These are phyloP conservation scores for Nitzschia sp. DNA, from an alignment of 108 stramenopile genomes.

Conservation along the genomic window DNA sequence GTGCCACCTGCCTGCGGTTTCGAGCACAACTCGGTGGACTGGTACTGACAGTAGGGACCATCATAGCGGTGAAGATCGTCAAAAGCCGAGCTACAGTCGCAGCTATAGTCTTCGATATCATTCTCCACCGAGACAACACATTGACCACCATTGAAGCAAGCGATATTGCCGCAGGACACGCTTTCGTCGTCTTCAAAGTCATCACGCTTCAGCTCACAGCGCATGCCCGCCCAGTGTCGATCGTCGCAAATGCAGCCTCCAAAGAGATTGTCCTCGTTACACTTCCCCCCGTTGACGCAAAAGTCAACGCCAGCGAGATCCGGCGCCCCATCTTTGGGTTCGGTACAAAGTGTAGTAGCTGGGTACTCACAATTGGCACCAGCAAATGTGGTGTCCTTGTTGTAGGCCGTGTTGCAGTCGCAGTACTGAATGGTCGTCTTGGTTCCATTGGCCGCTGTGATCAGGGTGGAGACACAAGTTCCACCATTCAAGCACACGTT, in stretches of 20 bases:
- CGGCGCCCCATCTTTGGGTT: neutral
- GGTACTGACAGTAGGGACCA: constrained; percentile 34
- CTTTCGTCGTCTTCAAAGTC: constrained; percentile 1
- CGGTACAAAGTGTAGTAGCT: constrained; percentile 24
- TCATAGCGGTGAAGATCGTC: constrained; percentile 17
- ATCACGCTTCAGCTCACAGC: constrained; percentile 17
- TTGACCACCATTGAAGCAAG: constrained; percentile 27
- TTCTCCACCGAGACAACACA: constrained; percentile 7
- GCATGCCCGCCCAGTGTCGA: constrained; percentile 14
- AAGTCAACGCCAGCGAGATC: constrained; percentile 6
- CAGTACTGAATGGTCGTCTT: constrained; percentile 7
- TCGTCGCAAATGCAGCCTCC: constrained; percentile 19
- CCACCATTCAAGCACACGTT: constrained; percentile 25
- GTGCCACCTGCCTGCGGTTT: neutral
- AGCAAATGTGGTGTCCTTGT: constrained; percentile 13
- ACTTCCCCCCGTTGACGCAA: constrained; percentile 33
- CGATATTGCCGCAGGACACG: constrained; percentile 11
- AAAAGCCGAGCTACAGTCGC: constrained; percentile 27
- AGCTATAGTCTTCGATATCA: constrained; percentile 12
- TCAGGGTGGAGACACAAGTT: constrained; percentile 9
- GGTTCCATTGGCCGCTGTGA: neutral
- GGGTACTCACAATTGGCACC: constrained; percentile 33
- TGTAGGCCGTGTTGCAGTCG: constrained; percentile 29
- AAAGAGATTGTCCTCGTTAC: constrained; percentile 8
- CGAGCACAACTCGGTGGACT: constrained; percentile 12